Evolutionary conservation across 2,329 filamentous ascomycete species (phyloP), one percentile per base, ranked within the genome.

Genomic region (Scedosporium apiospermum): DNA sequence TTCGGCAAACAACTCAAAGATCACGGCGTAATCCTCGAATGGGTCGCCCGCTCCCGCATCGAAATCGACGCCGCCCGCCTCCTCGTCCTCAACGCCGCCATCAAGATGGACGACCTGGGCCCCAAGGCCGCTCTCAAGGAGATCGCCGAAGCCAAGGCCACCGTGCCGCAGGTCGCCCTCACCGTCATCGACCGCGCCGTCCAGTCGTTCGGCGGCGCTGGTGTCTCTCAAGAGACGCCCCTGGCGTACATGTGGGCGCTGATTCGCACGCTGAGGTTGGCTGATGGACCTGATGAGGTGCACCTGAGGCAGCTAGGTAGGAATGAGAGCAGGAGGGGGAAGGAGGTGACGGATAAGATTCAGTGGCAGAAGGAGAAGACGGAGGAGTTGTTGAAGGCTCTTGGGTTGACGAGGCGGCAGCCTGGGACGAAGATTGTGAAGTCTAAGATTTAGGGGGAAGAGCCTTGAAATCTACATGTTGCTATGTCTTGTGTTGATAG

Each of bases 201-300:
- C 12, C 95, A 99, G 82, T 85, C 91, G 0, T 96, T 93, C 70
- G 95, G 95, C 64, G 95, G 88, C 64, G 91, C 90, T 3, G 95
- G 95, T 72, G 89, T 99, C 58, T 90, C 86, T 71, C 95, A 98
- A 80, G 95, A 99, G 72, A 98, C 95, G 1, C 95, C 95, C 21
- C 80, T 99, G 66, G 93, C 92, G 12, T 82, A 81, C 72, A 88
- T 93, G 85, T 96, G 90, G 87, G 86, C 90, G 21, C 78, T 82
- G 65, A 90, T 92, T 70, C 82, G 92, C 64, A 96, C 93, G 6
- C 81, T 96, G 75, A 82, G 90, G 65, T 85, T 96, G 68, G 92
- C 91, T 0, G 95, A 99, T 75, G 95, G 95, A 0, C 95, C 95
- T 0, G 95, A 99, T 76, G 95, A 99, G 84, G 95, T 98, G 65